A percentile compares a stretch with the other conserved stretches of the same genome.
Evolutionary conservation across 805 yeast genomes (phyloP).

Genomic region (Candida easanensis): DNA sequence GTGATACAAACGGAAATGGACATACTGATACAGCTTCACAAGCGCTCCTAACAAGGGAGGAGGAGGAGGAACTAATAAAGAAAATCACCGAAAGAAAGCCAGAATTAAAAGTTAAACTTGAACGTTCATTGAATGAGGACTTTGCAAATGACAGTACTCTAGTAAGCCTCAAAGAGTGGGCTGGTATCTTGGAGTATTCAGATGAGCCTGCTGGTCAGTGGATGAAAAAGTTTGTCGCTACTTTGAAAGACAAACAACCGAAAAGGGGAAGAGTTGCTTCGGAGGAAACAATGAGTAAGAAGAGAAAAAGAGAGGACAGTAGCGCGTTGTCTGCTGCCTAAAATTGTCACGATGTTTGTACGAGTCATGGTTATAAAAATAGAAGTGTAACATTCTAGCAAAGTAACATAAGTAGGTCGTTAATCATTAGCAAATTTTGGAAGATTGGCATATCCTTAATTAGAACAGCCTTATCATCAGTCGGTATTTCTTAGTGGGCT

Average conservation of each 20-base stretch:
- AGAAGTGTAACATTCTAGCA: background rate
- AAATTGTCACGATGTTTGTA: too few species aligned
- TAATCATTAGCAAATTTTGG: too few species aligned
- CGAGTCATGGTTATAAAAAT: too few species aligned
- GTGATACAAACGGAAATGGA: background rate
- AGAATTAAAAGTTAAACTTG: conserved; percentile 1
- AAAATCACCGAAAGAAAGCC: conserved; percentile 1
- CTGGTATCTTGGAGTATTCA: conserved; percentile 8
- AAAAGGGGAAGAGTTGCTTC: background rate
- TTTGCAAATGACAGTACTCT: conserved; percentile 8
- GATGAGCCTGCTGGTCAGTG: conserved; percentile 11
- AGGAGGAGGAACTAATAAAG: background rate
- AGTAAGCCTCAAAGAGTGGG: conserved; percentile 7
- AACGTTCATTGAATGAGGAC: conserved; percentile 2
- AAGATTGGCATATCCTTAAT: too few species aligned
- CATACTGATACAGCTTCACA: background rate
- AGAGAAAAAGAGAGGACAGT: conserved; percentile 1
- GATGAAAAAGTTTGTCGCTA: conserved; percentile 10
- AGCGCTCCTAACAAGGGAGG: background rate
- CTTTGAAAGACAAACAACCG: background rate
- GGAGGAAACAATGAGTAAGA: background rate
- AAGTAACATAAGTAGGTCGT: background rate
- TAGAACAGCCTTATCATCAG: too few species aligned
- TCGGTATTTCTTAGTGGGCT: too few species aligned
- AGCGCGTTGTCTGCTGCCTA: background rate